phyloP scores from a whole-genome alignment of 495 filamentous ascomycete species.

The Xylaria sp. region DNA sequence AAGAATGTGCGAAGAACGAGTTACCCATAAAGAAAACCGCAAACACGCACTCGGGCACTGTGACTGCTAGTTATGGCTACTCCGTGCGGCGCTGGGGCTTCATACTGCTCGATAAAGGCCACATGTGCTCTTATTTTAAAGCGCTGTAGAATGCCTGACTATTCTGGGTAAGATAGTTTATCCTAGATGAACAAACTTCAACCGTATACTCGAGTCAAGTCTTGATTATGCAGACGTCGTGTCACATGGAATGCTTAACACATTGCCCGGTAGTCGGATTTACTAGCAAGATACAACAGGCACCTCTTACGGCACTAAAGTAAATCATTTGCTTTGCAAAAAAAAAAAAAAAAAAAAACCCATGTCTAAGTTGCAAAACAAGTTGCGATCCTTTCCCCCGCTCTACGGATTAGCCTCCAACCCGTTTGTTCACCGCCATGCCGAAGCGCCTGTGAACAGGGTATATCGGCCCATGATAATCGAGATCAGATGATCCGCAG shows the following conservation, averaged over 20 bases:
- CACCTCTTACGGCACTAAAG: background rate
- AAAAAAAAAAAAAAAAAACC: too few species aligned
- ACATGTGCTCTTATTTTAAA: background rate
- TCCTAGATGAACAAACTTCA: background rate
- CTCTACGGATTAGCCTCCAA: constrained; percentile 19
- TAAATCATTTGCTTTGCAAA: background rate
- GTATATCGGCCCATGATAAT: background rate
- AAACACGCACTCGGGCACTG: background rate
- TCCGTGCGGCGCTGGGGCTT: background rate
- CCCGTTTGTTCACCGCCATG: constrained; percentile 18
- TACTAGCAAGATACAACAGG: background rate
- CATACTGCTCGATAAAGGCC: background rate
- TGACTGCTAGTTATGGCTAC: background rate
- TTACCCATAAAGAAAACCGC: background rate
- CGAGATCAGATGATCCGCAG: constrained; percentile 16
- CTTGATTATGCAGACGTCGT: background rate
- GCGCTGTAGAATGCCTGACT: background rate
- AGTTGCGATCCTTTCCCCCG: background rate
- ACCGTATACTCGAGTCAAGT: background rate
- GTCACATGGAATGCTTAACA: background rate
- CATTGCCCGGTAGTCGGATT: background rate
- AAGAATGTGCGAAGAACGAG: background rate
- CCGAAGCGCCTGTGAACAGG: background rate
- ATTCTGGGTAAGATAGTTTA: background rate
- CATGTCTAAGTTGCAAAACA: background rate